Conservation (phyloP, 2,329 filamentous ascomycete species). For the Fusarium irregulare region DNA sequence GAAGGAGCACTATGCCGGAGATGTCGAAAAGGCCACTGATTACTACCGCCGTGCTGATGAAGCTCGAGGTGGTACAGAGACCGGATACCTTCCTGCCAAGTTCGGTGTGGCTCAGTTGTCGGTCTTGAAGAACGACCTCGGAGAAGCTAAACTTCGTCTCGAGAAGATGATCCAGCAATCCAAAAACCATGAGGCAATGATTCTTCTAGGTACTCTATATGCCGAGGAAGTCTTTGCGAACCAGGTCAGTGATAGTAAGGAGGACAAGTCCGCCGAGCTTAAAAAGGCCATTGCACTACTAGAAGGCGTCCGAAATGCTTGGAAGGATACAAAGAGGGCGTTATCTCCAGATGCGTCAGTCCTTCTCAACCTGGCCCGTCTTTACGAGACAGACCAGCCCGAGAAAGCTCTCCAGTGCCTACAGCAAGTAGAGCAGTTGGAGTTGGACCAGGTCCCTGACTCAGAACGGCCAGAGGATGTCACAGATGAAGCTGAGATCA, state of each 20-base stretch:
- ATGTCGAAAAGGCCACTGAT: conserved; percentile 79
- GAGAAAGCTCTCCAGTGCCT: conserved; percentile 94
- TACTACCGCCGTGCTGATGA: conserved; percentile 93
- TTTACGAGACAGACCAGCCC: conserved; percentile 87
- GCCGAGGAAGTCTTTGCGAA: conserved; percentile 92
- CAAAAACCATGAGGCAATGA: conserved; percentile 88
- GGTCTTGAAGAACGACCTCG: conserved; percentile 83
- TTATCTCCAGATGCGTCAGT: conserved; percentile 85
- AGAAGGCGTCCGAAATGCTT: conserved; percentile 84
- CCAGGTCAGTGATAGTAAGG: conserved; percentile 77
- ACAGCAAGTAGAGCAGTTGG: conserved; percentile 90
- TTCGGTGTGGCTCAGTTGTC: conserved; percentile 93
- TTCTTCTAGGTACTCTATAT: conserved; percentile 88
- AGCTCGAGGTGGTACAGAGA: conserved; percentile 89
- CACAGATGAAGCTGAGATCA: conserved; percentile 68
- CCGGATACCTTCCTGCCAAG: conserved; percentile 91
- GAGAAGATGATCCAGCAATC: conserved; percentile 94
- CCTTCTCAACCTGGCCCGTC: conserved; percentile 87
- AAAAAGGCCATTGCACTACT: conserved; percentile 89
- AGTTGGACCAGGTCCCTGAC: conserved; percentile 80
- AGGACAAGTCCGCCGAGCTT: conserved; percentile 86
- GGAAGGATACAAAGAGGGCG: conserved; percentile 93
- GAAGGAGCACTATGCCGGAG: conserved; percentile 87
- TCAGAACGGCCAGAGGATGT: conserved; percentile 71
- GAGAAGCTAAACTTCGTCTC: conserved; percentile 90